phyloP scores from a whole-genome alignment of 345 rosid species.

The Corchorus capsularis region DNA sequence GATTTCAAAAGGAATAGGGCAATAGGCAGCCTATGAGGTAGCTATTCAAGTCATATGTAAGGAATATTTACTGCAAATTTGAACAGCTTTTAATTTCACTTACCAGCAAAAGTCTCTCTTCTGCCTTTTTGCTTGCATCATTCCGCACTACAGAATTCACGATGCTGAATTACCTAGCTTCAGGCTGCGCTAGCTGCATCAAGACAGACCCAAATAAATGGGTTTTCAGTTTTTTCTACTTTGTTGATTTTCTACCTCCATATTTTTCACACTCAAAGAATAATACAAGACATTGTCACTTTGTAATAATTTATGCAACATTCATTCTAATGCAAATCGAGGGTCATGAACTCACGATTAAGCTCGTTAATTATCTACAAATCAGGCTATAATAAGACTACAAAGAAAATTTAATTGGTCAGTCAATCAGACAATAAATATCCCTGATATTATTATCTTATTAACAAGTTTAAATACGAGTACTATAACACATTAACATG shows the following conservation, averaged over 20 bases:
- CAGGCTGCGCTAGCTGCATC: background rate
- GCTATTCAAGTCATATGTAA: background rate
- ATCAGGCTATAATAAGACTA: background rate
- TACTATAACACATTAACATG: no score
- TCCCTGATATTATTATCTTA: no score
- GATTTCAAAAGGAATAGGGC: background rate
- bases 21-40: background rate
- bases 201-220: background rate
- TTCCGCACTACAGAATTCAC: background rate
- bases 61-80: background rate
- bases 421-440: background rate
- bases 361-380: background rate
- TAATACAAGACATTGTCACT: no score
- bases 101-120: background rate
- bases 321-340: background rate
- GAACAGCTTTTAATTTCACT: no score
- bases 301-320: no score
- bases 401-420: background rate
- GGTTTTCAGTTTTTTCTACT: no score
- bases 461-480: no score
- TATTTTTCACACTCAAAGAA: background rate
- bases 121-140: background rate
- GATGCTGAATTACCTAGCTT: no score
- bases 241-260: background rate
- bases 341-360: background rate